These are phyloP conservation scores for Aegilops sharonensis DNA, from an alignment of 176 grass and related monocot genomes.

Conservation along the genomic window DNA sequence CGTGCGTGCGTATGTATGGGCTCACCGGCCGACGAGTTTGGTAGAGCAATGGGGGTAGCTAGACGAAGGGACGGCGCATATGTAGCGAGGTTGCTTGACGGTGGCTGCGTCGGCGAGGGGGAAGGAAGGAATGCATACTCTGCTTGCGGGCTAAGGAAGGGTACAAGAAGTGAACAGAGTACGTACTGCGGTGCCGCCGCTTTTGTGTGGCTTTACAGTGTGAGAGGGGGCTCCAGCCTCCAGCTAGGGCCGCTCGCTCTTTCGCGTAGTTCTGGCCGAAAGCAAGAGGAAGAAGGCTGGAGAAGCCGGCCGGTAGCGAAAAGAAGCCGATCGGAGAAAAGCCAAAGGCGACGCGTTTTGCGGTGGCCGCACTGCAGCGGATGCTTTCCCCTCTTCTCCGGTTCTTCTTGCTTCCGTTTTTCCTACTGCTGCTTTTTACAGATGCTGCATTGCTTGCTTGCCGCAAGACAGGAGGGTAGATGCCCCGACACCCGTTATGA, in stretches of 20 bases:
- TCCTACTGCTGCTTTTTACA: not conserved
- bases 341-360: conserved; percentile 16
- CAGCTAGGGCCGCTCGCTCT: not conserved
- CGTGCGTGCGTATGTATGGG: not conserved
- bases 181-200: not conserved
- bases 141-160: conserved; percentile 62
- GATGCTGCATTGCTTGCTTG: not conserved
- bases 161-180: not conserved
- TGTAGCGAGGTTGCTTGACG: conserved; percentile 48
- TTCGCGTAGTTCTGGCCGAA: not conserved
- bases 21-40: not conserved
- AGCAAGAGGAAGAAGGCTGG: not conserved
- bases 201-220: conserved; percentile 28
- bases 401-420: not conserved
- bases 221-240: not conserved
- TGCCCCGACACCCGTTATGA: no score
- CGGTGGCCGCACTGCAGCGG: not conserved
- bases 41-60: not conserved
- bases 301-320: not conserved
- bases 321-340: not conserved
- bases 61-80: not conserved
- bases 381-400: not conserved
- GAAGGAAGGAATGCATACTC: conserved; percentile 75
- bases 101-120: not conserved
- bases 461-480: no score